Conservation (phyloP, 768 basidiomycete species). For the Pleurotus ostreatus region DNA sequence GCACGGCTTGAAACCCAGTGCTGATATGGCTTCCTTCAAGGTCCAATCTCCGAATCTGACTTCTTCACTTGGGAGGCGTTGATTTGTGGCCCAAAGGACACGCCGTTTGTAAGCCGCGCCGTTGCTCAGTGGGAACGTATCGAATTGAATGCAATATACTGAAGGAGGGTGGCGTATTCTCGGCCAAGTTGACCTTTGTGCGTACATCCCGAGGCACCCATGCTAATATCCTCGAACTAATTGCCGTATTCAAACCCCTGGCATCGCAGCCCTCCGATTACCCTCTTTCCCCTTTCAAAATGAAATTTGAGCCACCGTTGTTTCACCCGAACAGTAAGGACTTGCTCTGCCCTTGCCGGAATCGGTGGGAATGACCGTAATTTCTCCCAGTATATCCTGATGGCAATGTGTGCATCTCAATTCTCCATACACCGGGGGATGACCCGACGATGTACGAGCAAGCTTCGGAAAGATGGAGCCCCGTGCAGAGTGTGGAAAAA, state of each 20-base stretch:
- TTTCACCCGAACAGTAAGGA: constrained; percentile 95
- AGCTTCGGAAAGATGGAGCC: constrained; percentile 95
- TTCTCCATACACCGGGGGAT: constrained; percentile 91
- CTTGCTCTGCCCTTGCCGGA: constrained; percentile 9
- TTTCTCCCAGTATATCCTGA: constrained; percentile 78
- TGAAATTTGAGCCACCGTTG: constrained; percentile 96
- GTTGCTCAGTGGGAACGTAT: constrained; percentile 1
- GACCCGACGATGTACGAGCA: constrained; percentile 92
- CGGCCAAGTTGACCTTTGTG: constrained; percentile 89
- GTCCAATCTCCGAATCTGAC: constrained; percentile 87
- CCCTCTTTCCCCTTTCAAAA: constrained; percentile 97
- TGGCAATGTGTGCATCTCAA: constrained; percentile 97
- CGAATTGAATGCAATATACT: background rate
- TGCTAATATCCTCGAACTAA: constrained; percentile 2
- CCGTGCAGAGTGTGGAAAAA: constrained; percentile 98
- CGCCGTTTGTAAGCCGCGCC: constrained; percentile 71
- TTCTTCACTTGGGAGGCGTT: constrained; percentile 97
- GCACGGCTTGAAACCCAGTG: background rate
- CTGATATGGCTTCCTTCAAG: constrained; percentile 30
- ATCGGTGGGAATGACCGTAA: constrained; percentile 5
- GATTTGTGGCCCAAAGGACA: constrained; percentile 91
- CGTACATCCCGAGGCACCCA: constrained; percentile 33
- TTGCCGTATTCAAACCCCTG: constrained; percentile 3
- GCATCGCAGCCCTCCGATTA: constrained; percentile 77
- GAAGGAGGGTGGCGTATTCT: constrained; percentile 93